Evolutionary conservation across 257 asterid genomes (phyloP).

Genomic region (Primulina huaijiensis): DNA sequence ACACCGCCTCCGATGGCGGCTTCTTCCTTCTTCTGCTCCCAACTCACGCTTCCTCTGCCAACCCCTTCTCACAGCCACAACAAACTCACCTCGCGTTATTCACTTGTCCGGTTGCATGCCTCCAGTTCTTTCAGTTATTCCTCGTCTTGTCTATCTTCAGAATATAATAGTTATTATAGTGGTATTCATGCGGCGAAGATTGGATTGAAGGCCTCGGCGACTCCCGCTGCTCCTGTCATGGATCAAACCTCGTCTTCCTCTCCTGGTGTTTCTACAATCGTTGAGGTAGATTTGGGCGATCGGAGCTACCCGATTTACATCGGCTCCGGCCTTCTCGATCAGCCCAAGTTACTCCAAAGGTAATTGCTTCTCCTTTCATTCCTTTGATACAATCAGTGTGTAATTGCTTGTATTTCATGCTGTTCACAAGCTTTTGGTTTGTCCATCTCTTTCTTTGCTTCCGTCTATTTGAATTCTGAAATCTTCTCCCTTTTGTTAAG

Average conservation of each 20-base stretch:
- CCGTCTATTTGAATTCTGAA: not conserved
- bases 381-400: not conserved
- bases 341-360: slow-evolving; percentile 84
- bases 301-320: slow-evolving; percentile 99
- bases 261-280: slow-evolving; percentile 49
- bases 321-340: slow-evolving; percentile 85
- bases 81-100: slow-evolving; percentile 29
- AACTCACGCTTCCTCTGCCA: slow-evolving; percentile 34
- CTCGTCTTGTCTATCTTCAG: slow-evolving; percentile 25
- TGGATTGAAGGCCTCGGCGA: slow-evolving; percentile 48
- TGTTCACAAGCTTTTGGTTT: not conserved
- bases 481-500: not conserved
- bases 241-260: slow-evolving; percentile 47
- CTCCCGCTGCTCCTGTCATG: slow-evolving; percentile 54
- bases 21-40: slow-evolving; percentile 47
- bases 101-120: slow-evolving; percentile 39
- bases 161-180: slow-evolving; percentile 9
- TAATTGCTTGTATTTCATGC: not conserved
- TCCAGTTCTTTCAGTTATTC: slow-evolving; percentile 30
- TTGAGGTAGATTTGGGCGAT: slow-evolving; percentile 85
- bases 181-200: slow-evolving; percentile 10
- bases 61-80: slow-evolving; percentile 28
- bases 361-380: slow-evolving; percentile 19
- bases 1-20: slow-evolving; percentile 34
- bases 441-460: not conserved